These are phyloP conservation scores for Solanum ossicruentum DNA, from an alignment of 257 asterid genomes.

Conservation along the genomic window DNA sequence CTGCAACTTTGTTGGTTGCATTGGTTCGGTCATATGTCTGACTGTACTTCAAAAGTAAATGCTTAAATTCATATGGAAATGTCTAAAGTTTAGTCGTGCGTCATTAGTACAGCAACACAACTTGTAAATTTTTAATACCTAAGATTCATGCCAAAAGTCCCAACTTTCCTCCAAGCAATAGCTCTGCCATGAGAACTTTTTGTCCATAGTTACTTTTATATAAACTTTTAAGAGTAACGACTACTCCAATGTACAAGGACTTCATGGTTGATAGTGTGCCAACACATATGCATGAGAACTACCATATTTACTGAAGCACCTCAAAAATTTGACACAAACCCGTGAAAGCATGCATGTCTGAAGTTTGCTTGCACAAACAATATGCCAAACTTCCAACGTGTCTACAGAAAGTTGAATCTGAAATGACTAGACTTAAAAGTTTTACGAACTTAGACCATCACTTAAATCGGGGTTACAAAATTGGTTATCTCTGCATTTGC, in stretches of 20 bases:
- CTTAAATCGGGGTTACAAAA: background rate
- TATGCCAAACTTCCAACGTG: background rate
- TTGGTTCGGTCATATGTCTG: background rate
- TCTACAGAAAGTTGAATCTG: background rate
- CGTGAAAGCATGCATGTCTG: background rate
- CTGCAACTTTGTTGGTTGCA: background rate
- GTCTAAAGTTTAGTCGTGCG: background rate
- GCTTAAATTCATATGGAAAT: background rate
- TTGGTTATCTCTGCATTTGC: background rate
- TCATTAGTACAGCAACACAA: background rate
- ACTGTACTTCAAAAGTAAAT: background rate
- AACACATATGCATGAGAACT: background rate
- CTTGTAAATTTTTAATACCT: background rate
- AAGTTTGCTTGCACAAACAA: background rate
- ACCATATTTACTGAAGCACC: background rate
- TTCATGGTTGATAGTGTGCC: background rate
- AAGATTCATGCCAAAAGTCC: background rate
- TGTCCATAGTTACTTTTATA: background rate
- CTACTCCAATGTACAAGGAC: background rate
- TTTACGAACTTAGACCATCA: background rate
- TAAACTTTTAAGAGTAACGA: background rate
- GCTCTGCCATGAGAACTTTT: background rate
- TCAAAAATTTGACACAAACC: background rate
- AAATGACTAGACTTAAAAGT: background rate
- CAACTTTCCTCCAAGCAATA: background rate